phyloP scores from a whole-genome alignment of 148 eudicot species.

The Polygonum aviculare region DNA sequence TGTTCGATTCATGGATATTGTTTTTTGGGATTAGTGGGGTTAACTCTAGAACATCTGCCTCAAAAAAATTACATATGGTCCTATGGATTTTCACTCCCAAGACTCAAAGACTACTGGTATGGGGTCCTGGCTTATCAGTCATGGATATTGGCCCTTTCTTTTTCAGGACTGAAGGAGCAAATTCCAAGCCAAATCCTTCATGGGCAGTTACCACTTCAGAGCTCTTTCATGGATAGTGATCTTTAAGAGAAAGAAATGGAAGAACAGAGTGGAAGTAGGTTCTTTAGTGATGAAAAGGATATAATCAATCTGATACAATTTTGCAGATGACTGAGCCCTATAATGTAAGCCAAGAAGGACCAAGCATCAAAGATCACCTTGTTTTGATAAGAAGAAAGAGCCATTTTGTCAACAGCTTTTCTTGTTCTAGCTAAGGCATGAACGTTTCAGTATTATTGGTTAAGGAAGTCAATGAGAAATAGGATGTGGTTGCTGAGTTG shows the following conservation, averaged over 20 bases:
- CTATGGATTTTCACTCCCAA: neutral
- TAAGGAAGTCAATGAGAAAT: neutral
- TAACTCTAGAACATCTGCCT: neutral
- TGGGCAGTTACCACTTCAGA: too few species aligned
- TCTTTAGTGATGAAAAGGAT: neutral
- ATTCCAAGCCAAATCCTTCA: neutral
- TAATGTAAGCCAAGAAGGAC: neutral
- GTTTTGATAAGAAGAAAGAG: neutral
- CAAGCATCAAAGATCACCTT: neutral
- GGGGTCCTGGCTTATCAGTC: neutral
- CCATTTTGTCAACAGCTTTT: neutral
- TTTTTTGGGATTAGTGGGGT: neutral
- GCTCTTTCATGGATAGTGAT: neutral
- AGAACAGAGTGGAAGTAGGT: neutral
- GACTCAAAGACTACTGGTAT: neutral
- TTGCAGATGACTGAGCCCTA: neutral
- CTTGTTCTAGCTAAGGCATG: neutral
- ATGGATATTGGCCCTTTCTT: neutral
- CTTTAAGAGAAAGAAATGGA: neutral
- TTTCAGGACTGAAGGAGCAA: neutral
- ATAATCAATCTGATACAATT: neutral
- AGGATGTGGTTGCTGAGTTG: neutral
- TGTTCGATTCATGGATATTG: neutral
- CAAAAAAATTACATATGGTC: neutral
- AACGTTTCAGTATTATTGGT: neutral